Evolutionary conservation across 2,329 filamentous ascomycete genomes (phyloP).

Genomic region (Polytolypa hystricis): DNA sequence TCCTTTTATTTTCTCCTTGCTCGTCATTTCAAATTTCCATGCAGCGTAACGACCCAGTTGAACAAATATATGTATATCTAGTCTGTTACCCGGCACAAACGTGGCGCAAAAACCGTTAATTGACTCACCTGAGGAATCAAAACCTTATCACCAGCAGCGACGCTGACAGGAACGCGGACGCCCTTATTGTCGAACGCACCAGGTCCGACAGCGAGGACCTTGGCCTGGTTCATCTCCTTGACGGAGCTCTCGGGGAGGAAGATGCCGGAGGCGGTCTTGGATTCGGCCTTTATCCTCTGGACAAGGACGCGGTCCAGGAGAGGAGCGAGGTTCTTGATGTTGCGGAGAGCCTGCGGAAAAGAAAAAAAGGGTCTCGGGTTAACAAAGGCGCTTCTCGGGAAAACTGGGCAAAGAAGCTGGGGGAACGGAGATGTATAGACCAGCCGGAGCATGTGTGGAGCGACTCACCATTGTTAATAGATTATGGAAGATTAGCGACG

Average conservation of each 20-base stretch:
- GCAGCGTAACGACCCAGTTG: too few relatives aligned
- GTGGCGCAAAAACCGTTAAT: too few relatives aligned
- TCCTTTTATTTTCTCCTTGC: too few relatives aligned
- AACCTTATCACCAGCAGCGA: slow-evolving; percentile 76
- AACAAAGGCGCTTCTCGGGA: slow-evolving; percentile 1
- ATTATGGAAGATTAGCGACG: neutral
- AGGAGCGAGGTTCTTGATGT: slow-evolving; percentile 86
- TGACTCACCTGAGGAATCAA: slow-evolving; percentile 82
- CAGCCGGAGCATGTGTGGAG: neutral
- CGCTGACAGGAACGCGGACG: slow-evolving; percentile 75
- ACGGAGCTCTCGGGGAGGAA: slow-evolving; percentile 94
- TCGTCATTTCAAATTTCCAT: too few relatives aligned
- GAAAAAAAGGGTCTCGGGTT: slow-evolving; percentile 1
- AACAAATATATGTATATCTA: too few relatives aligned
- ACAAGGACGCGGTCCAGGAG: slow-evolving; percentile 97
- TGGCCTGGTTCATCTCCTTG: slow-evolving; percentile 97
- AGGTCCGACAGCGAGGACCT: slow-evolving; percentile 89
- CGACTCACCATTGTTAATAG: slow-evolving; percentile 2
- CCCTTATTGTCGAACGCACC: slow-evolving; percentile 80
- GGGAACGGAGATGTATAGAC: neutral
- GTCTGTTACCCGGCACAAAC: too few relatives aligned
- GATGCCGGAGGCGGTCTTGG: slow-evolving; percentile 93
- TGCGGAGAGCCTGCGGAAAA: slow-evolving; percentile 56
- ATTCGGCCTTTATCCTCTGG: slow-evolving; percentile 92
- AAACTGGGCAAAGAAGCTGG: neutral